These are phyloP conservation scores for Cynanchum wilfordii DNA, from an alignment of 257 asterid species.

Conservation along the genomic window DNA sequence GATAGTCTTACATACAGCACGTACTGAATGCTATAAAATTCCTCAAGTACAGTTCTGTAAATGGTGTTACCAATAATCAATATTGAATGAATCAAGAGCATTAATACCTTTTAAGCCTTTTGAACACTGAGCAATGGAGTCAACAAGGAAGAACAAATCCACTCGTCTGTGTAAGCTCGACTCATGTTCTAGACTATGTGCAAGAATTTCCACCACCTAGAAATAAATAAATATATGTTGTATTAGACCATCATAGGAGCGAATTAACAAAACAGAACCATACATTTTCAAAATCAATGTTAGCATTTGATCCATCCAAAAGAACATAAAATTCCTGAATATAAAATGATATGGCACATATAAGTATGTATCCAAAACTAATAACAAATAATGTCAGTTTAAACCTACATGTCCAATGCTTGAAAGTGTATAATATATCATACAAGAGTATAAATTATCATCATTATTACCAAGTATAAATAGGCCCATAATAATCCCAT, in stretches of 20 bases:
- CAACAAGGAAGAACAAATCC: conserved; percentile 82
- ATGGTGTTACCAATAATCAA: not conserved
- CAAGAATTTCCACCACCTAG: conserved; percentile 77
- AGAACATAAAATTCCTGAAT: not conserved
- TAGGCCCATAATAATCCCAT: not conserved
- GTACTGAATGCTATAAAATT: not conserved
- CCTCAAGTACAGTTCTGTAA: not conserved
- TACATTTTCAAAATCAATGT: not conserved
- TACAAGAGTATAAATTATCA: not conserved
- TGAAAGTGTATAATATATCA: no score
- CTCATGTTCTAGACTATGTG: conserved; percentile 52
- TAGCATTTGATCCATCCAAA: not conserved
- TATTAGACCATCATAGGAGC: conserved; percentile 12
- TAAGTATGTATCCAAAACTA: not conserved
- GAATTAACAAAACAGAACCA: not conserved
- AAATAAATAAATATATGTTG: not conserved
- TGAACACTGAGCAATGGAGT: conserved; percentile 79
- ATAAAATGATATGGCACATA: not conserved
- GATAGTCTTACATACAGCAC: conserved; percentile 9
- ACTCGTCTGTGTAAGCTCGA: conserved; percentile 63
- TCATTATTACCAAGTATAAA: not conserved
- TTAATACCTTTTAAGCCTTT: conserved; percentile 65
- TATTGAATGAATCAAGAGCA: conserved; percentile 13
- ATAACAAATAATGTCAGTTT: not conserved
- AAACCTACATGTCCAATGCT: not conserved